phyloP scores from a whole-genome alignment of 2,329 filamentous ascomycete species.

The Colletotrichum chlorophyti region DNA sequence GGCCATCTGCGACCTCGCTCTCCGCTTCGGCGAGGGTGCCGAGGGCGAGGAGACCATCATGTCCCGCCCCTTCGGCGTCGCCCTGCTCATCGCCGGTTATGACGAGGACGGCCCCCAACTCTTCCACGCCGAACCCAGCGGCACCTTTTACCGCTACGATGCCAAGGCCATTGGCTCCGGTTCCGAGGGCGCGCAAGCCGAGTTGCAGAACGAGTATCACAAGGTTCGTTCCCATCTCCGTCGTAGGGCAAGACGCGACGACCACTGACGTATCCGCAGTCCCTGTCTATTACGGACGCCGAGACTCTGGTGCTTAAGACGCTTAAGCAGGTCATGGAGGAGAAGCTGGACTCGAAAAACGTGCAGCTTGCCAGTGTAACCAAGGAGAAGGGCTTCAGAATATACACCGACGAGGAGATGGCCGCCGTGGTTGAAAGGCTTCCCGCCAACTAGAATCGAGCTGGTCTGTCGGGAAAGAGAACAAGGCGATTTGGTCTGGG shows the following conservation, averaged over 20 bases:
- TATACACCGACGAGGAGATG: conserved; percentile 99
- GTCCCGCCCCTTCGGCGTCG: conserved; percentile 96
- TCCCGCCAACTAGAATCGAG: conserved; percentile 62
- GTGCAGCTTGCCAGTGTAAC: conserved; percentile 98
- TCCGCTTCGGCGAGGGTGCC: conserved; percentile 96
- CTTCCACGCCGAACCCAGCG: conserved; percentile 97
- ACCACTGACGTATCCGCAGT: conserved; percentile 53
- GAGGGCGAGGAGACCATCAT: conserved; percentile 99
- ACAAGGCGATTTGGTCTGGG: background rate
- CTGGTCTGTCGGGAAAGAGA: background rate
- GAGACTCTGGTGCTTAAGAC: conserved; percentile 97
- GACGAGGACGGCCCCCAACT: conserved; percentile 96
- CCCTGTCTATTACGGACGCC: conserved; percentile 88
- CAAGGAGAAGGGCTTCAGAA: conserved; percentile 96
- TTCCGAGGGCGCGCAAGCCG: conserved; percentile 95
- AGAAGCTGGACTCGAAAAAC: conserved; percentile 99
- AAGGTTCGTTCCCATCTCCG: conserved; percentile 59
- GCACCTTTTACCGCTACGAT: conserved; percentile 98
- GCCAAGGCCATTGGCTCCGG: conserved; percentile 98
- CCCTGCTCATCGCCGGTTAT: conserved; percentile 93
- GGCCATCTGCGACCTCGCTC: conserved; percentile 95
- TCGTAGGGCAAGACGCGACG: background rate
- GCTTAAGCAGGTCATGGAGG: conserved; percentile 99
- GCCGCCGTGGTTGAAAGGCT: conserved; percentile 86
- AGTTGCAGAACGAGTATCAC: conserved; percentile 98